phyloP scores from a whole-genome alignment of 1,284 basidiomycete genomes.

The Ceratobasidium sp. region DNA sequence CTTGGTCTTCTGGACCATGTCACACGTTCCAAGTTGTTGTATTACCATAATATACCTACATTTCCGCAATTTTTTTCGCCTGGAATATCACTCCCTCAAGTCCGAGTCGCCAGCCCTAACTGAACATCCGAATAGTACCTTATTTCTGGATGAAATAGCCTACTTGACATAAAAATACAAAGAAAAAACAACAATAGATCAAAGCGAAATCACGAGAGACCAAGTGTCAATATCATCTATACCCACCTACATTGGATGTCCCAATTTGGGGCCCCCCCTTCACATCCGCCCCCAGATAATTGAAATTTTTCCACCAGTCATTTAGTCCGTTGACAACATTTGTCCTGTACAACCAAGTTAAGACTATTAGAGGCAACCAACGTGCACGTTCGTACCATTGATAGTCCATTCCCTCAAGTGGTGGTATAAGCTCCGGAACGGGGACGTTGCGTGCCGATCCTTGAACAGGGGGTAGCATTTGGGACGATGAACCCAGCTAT shows the following conservation, averaged over 20 bases:
- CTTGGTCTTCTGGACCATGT: too few relatives aligned
- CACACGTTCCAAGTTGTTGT: too few relatives aligned
- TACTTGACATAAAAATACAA: too few relatives aligned
- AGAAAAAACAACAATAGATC: background rate
- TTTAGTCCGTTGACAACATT: constrained; percentile 23
- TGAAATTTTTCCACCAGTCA: constrained; percentile 35
- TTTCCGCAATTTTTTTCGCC: too few relatives aligned
- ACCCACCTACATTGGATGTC: background rate
- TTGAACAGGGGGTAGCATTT: background rate
- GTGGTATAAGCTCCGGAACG: constrained; percentile 31
- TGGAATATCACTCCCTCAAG: too few relatives aligned
- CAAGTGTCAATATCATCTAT: background rate
- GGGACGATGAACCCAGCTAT: background rate
- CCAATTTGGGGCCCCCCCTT: background rate
- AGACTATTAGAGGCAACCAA: background rate
- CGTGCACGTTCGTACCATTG: constrained; percentile 4
- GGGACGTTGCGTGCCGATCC: background rate
- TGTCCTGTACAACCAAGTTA: background rate
- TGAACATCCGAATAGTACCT: too few relatives aligned
- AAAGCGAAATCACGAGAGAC: background rate
- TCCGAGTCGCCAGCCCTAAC: too few relatives aligned
- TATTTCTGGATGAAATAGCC: too few relatives aligned
- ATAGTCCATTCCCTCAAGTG: constrained; percentile 26
- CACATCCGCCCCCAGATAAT: constrained; percentile 10
- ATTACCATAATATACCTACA: too few relatives aligned